Base-by-base conservation (phyloP, 2,329 filamentous ascomycete species). In the Trichoderma aggressivum region DNA sequence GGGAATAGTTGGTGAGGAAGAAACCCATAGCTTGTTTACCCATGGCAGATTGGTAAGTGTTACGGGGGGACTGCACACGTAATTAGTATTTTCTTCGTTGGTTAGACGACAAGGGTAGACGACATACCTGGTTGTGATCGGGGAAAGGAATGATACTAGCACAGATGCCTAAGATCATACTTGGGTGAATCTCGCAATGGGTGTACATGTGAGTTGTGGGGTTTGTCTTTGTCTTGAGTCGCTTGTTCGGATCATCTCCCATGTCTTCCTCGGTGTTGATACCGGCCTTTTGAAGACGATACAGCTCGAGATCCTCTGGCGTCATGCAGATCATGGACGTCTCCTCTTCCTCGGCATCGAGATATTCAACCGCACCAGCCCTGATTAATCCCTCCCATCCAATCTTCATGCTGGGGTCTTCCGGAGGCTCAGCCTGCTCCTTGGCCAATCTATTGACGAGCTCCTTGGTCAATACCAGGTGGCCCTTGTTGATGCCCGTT, bases 1-100 rank as follows among this genome's bases (percentile, higher is more conserved):
- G 90, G 53, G 93, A 91, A 81, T 97, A 99, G 80, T 99, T 99
- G 14, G 97, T 99, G 70, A 99, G 87, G 85, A 97, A 98, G 77
- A 98, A 94, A 79, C 97, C 96, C 97, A 99, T 99, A 73, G 96
- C 96, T 88, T 99, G 96, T 84, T 99, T 99, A 86, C 97, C 96
- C 96, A 99, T 99, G 80, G 96, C 96, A 77, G 95, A 98, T 84
- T 98, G 95, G 82, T 98, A 99, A 5, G 95, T 98, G 80, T 99
- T 99, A 92, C 96, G 92, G 75, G 96, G 96, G 74, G 95, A 98
- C 88, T 97, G 79, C 43, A 61, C 39, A 93, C 79, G 93, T 79
- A 11, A 14, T 26, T 16, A 60, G 26, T 70, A 21, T 14, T 16
- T 61, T 16, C 14, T 24, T 12, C 3, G 2, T n/a, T 7, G 11